Evolutionary conservation across 306 rosid genomes (phyloP).

Genomic region (Pyrus pyrifolia): DNA sequence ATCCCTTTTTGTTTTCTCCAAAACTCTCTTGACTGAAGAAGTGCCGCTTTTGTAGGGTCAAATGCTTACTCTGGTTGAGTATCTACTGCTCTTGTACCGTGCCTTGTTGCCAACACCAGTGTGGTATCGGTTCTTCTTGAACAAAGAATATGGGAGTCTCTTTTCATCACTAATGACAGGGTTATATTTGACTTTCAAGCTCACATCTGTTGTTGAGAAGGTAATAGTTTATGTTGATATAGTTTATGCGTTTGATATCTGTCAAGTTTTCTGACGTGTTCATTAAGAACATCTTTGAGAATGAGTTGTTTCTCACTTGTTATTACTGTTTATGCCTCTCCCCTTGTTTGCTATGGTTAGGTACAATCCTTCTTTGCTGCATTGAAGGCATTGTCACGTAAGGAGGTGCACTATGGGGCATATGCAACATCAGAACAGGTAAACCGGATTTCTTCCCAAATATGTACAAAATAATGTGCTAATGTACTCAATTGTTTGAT

Average conservation of each 20-base stretch:
- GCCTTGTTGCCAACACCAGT: conserved; percentile 94
- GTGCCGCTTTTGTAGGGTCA: conserved; percentile 65
- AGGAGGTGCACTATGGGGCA: conserved; percentile 98
- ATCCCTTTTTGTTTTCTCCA: neutral
- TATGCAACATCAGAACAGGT: conserved; percentile 98
- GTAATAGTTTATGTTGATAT: conserved; percentile 20
- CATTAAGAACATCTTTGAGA: neutral
- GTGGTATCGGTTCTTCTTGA: conserved; percentile 98
- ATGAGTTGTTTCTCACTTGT: conserved; percentile 1
- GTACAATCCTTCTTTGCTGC: conserved; percentile 91
- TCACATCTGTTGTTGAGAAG: conserved; percentile 95
- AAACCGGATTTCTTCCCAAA: conserved; percentile 6
- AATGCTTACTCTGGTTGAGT: conserved; percentile 87
- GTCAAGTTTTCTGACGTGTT: neutral
- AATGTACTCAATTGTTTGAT: neutral
- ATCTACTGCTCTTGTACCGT: conserved; percentile 80
- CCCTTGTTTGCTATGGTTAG: conserved; percentile 29
- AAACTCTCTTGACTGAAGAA: conserved; percentile 19
- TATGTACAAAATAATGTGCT: neutral
- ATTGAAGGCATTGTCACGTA: conserved; percentile 78
- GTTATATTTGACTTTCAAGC: conserved; percentile 89
- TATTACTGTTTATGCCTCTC: neutral
- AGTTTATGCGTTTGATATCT: neutral
- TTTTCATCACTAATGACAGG: conserved; percentile 94
- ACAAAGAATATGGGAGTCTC: conserved; percentile 96